A percentile compares a stretch with the other conserved stretches of the same genome.
phyloP scores from a whole-genome alignment of 2,329 filamentous ascomycete genomes.

The Parafenestella ontariensis region DNA sequence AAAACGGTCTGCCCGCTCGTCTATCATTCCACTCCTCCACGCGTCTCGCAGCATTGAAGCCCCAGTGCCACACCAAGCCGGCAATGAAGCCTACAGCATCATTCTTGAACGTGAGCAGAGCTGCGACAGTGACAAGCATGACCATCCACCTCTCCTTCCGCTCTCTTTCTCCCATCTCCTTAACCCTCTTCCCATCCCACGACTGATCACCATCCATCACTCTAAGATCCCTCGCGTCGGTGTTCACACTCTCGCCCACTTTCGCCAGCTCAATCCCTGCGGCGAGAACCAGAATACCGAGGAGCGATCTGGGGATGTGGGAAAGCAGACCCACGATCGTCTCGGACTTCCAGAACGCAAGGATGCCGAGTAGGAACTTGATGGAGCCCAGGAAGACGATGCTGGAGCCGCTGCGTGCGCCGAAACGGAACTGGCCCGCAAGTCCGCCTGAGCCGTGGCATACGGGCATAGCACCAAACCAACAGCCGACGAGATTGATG shows the following conservation, averaged over 20 bases:
- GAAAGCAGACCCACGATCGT: slow-evolving; percentile 74
- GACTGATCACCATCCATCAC: slow-evolving; percentile 43
- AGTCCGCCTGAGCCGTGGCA: slow-evolving; percentile 93
- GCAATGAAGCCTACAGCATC: slow-evolving; percentile 86
- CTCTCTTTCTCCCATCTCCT: slow-evolving; percentile 70
- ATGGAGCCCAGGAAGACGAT: slow-evolving; percentile 78
- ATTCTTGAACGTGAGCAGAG: slow-evolving; percentile 85
- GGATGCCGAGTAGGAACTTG: slow-evolving; percentile 77
- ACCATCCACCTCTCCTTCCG: slow-evolving; percentile 80
- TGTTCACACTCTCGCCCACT: slow-evolving; percentile 83
- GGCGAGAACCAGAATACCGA: slow-evolving; percentile 89
- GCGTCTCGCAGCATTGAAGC: slow-evolving; percentile 55
- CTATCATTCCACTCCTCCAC: slow-evolving; percentile 34
- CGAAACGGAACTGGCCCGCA: slow-evolving; percentile 90
- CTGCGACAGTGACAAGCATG: slow-evolving; percentile 86
- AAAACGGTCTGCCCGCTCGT: slow-evolving; percentile 26
- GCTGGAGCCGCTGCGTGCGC: slow-evolving; percentile 84
- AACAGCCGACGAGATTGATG: slow-evolving; percentile 86
- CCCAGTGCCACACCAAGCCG: slow-evolving; percentile 79
- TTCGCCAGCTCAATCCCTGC: slow-evolving; percentile 87
- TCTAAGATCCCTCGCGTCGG: slow-evolving; percentile 67
- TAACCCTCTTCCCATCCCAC: slow-evolving; percentile 54
- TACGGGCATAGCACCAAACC: slow-evolving; percentile 94
- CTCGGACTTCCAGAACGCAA: slow-evolving; percentile 67
- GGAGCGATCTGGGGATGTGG: slow-evolving; percentile 75